These are phyloP conservation scores for Oenanthe javanica DNA, from an alignment of 140 eudicot species.

Conservation along the genomic window DNA sequence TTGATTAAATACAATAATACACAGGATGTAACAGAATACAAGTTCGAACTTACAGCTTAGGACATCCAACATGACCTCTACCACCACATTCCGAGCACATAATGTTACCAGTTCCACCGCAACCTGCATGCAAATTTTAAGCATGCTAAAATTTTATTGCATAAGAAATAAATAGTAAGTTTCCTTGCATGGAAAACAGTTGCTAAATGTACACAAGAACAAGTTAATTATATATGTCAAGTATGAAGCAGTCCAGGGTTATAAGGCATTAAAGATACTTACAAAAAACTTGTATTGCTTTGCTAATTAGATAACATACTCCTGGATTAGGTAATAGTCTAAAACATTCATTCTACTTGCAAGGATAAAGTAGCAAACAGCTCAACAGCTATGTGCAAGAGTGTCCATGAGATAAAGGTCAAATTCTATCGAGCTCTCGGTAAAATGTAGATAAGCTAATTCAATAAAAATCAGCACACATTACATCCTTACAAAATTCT, in stretches of 20 bases:
- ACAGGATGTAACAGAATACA: neutral
- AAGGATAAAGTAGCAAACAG: neutral
- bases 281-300: neutral
- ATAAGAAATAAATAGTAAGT: neutral
- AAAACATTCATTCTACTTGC: neutral
- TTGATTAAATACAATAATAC: neutral
- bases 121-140: slow-evolving; percentile 45
- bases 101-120: slow-evolving; percentile 91
- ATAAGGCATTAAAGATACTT: neutral
- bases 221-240: neutral
- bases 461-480: neutral
- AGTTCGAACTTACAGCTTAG: slow-evolving; percentile 11
- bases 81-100: slow-evolving; percentile 94
- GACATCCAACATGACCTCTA: slow-evolving; percentile 58
- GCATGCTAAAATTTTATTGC: neutral
- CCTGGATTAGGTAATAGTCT: neutral
- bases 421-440: neutral
- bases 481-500: neutral
- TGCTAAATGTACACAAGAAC: too few relatives aligned
- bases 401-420: neutral
- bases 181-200: neutral
- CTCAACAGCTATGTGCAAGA: neutral
- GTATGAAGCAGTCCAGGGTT: neutral
- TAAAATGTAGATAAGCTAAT: too few relatives aligned
- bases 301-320: neutral